Conservation (phyloP, 2,329 filamentous ascomycete genomes). For the Sporothrix phasma region DNA sequence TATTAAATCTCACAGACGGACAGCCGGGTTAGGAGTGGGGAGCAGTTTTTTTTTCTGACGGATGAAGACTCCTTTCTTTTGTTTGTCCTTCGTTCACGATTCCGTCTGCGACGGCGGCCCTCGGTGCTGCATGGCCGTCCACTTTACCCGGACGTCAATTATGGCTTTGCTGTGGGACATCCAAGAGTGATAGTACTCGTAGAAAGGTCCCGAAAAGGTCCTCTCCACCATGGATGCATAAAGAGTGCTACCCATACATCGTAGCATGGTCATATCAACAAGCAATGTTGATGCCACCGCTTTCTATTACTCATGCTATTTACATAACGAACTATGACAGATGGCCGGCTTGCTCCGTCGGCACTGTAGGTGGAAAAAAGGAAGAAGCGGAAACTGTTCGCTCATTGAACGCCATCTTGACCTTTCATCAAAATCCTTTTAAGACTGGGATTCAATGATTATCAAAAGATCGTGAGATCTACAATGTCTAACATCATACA, state of each 20-base stretch:
- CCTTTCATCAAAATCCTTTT: background rate
- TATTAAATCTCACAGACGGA: background rate
- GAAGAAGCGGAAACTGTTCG: background rate
- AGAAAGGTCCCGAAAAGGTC: background rate
- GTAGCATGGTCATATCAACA: background rate
- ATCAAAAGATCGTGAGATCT: background rate
- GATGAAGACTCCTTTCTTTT: too few species aligned
- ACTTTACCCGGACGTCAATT: slow-evolving; percentile 3
- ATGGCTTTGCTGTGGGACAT: slow-evolving; percentile 2
- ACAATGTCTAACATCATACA: background rate
- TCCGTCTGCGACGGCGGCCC: background rate
- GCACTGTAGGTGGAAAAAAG: background rate
- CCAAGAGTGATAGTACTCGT: too few species aligned
- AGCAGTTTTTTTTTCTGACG: too few species aligned
- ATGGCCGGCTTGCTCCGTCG: background rate
- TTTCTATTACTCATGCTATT: background rate
- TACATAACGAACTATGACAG: background rate
- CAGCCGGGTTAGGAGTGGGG: too few species aligned
- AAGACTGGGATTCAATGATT: background rate
- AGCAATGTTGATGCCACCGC: background rate
- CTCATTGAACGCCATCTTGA: background rate
- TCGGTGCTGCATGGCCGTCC: slow-evolving; percentile 1
- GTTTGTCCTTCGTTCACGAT: background rate
- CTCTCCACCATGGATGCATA: background rate
- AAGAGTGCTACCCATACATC: background rate